A percentile compares a stretch with the other conserved stretches of the same genome.
Evolutionary conservation across 768 basidiomycete genomes (phyloP).

Genomic region (Cyclocybe cylindracea): DNA sequence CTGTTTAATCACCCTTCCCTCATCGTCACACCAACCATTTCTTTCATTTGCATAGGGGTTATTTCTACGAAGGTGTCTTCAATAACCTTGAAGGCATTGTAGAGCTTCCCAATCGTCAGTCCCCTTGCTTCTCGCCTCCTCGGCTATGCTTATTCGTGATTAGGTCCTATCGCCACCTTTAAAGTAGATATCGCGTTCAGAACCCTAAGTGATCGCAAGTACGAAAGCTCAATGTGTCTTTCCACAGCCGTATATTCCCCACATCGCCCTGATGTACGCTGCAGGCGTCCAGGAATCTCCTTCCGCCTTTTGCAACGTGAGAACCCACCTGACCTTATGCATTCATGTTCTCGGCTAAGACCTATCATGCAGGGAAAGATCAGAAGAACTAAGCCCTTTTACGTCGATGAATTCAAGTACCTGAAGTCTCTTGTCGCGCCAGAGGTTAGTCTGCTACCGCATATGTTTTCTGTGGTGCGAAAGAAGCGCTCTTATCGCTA

Average conservation of each 20-base stretch:
- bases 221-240: background rate
- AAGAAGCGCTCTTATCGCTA: background rate
- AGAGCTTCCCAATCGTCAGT: slow-evolving; percentile 47
- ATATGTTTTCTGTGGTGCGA: background rate
- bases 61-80: slow-evolving; percentile 69
- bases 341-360: background rate
- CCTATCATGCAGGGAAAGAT: slow-evolving; percentile 53
- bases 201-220: background rate
- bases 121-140: slow-evolving; percentile 6
- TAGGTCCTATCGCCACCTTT: slow-evolving; percentile 49
- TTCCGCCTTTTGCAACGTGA: slow-evolving; percentile 45
- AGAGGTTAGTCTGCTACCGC: slow-evolving; percentile 37
- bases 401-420: slow-evolving; percentile 62
- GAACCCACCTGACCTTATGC: slow-evolving; percentile 4
- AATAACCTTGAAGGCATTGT: slow-evolving; percentile 67
- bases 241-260: slow-evolving; percentile 46
- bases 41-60: slow-evolving; percentile 33
- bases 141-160: slow-evolving; percentile 7
- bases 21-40: background rate
- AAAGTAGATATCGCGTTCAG: slow-evolving; percentile 36
- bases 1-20: too few relatives aligned
- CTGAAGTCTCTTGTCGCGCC: slow-evolving; percentile 57
- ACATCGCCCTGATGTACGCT: slow-evolving; percentile 42
- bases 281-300: slow-evolving; percentile 38
- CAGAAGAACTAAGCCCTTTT: slow-evolving; percentile 60